A percentile compares a stretch with the other conserved stretches of the same genome.
These are phyloP conservation scores for Parathielavia appendiculata DNA, from an alignment of 495 filamentous ascomycete species.

Conservation along the genomic window DNA sequence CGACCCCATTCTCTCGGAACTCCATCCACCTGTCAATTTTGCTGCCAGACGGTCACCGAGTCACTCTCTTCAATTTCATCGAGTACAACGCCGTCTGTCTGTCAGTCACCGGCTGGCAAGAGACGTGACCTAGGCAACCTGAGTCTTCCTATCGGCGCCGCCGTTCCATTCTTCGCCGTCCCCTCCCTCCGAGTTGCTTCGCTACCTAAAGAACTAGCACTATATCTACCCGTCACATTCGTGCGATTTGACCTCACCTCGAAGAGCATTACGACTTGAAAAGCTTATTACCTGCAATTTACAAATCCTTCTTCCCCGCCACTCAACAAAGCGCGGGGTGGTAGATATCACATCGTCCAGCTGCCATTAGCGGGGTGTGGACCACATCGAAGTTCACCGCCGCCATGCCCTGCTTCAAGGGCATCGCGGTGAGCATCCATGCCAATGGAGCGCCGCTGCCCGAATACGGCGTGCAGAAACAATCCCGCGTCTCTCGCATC, in stretches of 20 bases:
- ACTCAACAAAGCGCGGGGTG: constrained; percentile 13
- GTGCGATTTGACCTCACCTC: background rate
- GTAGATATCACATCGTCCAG: constrained; percentile 4
- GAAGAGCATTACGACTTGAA: background rate
- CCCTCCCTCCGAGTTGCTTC: too few species aligned
- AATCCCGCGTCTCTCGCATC: constrained; percentile 84
- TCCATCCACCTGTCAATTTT: background rate
- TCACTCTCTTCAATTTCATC: background rate
- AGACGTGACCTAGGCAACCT: too few species aligned
- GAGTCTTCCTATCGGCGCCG: too few species aligned
- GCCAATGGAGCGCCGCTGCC: constrained; percentile 80
- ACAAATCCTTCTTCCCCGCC: background rate
- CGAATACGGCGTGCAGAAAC: constrained; percentile 92
- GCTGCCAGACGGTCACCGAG: too few species aligned
- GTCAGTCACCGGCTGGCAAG: too few species aligned
- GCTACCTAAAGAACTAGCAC: too few species aligned
- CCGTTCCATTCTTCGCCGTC: too few species aligned
- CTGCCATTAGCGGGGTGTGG: constrained; percentile 7
- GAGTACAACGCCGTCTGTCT: too few species aligned
- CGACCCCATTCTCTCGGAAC: background rate
- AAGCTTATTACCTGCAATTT: background rate
- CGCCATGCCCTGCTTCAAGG: constrained; percentile 93
- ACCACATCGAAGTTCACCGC: constrained; percentile 5
- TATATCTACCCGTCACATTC: background rate
- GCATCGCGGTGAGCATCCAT: constrained; percentile 94